Conservation (phyloP, 768 basidiomycete genomes). For the Lactarius sanguifluus region DNA sequence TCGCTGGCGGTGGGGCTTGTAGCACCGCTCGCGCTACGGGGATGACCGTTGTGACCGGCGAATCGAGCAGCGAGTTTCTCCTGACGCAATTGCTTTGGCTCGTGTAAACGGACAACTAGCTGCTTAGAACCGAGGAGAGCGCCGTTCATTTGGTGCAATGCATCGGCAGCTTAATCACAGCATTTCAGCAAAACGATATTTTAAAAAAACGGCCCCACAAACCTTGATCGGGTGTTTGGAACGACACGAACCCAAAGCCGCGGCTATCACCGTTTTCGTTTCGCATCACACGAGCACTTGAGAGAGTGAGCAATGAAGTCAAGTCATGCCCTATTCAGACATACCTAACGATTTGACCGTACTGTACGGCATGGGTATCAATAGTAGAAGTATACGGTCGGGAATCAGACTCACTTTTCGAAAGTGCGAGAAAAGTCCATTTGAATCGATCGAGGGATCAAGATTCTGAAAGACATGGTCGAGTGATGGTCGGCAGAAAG, state of each 20-base stretch:
- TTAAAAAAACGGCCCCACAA: not conserved
- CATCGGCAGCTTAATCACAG: slow-evolving; percentile 54
- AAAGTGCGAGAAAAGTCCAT: slow-evolving; percentile 80
- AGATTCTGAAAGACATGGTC: slow-evolving; percentile 58
- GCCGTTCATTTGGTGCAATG: slow-evolving; percentile 83
- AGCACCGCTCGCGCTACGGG: slow-evolving; percentile 76
- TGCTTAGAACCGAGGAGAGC: slow-evolving; percentile 67
- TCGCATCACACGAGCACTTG: slow-evolving; percentile 90
- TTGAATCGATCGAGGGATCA: slow-evolving; percentile 82
- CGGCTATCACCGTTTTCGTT: slow-evolving; percentile 79
- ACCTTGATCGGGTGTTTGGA: slow-evolving; percentile 80
- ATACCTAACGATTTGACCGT: slow-evolving; percentile 87
- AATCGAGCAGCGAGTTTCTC: slow-evolving; percentile 87
- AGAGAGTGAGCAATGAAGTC: slow-evolving; percentile 7
- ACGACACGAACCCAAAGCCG: slow-evolving; percentile 91
- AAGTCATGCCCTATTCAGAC: slow-evolving; percentile 1
- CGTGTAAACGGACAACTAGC: slow-evolving; percentile 83
- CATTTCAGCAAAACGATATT: slow-evolving; percentile 12
- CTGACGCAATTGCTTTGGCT: slow-evolving; percentile 88
- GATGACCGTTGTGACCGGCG: slow-evolving; percentile 71
- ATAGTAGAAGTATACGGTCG: slow-evolving; percentile 2
- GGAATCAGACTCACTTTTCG: slow-evolving; percentile 53
- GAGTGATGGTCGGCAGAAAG: slow-evolving; percentile 16
- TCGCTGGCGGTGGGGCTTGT: slow-evolving; percentile 85
- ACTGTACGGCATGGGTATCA: slow-evolving; percentile 44